Evolutionary conservation across 148 eudicot genomes (phyloP).

Genomic region (Simmondsia chinensis): DNA sequence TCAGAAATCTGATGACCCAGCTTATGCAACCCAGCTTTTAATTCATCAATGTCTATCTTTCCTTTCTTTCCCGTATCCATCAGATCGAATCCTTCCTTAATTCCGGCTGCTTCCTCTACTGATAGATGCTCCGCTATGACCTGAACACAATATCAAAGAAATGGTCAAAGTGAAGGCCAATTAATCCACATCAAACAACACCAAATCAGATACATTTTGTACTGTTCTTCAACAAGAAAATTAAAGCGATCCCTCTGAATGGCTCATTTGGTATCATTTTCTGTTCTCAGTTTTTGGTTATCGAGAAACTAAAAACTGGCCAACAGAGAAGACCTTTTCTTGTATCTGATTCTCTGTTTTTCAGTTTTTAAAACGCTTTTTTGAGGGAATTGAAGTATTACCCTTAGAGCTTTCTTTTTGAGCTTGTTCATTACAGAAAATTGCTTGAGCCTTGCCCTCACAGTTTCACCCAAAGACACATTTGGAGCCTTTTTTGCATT

Average conservation of each 20-base stretch:
- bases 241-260: too few relatives aligned
- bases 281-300: too few relatives aligned
- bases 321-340: too few relatives aligned
- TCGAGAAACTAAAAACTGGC: too few relatives aligned
- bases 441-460: constrained; percentile 64
- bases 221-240: too few relatives aligned
- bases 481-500: constrained; percentile 68
- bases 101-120: constrained; percentile 66
- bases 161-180: background rate
- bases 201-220: too few relatives aligned
- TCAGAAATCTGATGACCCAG: constrained; percentile 67
- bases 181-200: background rate
- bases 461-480: constrained; percentile 66
- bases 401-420: constrained; percentile 79
- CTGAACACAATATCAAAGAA: constrained; percentile 20
- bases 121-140: constrained; percentile 79
- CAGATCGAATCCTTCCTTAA: constrained; percentile 50
- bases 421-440: constrained; percentile 84
- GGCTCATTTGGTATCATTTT: too few relatives aligned
- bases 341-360: too few relatives aligned
- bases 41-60: constrained; percentile 49
- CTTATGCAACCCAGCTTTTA: constrained; percentile 55
- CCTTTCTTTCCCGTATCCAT: constrained; percentile 70
- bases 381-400: constrained; percentile 14
- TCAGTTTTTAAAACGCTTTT: background rate